These are phyloP conservation scores for Globisporangium sylvaticum DNA, from an alignment of 352 stramenopile species.

Conservation along the genomic window DNA sequence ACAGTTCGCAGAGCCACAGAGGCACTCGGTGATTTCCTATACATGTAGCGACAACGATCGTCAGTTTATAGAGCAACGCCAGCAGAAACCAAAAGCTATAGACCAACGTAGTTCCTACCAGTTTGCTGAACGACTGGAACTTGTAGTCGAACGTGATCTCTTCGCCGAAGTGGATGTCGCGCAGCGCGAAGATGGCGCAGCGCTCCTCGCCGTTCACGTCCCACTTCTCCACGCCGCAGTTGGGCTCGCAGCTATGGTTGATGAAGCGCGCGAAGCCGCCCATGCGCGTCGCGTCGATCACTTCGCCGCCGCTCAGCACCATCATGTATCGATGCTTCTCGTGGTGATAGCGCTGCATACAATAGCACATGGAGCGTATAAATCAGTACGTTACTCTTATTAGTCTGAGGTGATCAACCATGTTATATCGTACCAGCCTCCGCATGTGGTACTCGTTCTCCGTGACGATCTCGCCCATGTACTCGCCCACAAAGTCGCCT, in stretches of 20 bases:
- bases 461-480: slow-evolving; percentile 83
- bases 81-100: neutral
- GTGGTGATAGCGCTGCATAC: slow-evolving; percentile 67
- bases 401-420: neutral
- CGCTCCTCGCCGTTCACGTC: slow-evolving; percentile 90
- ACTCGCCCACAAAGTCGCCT: slow-evolving; percentile 73
- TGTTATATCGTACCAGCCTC: slow-evolving; percentile 40
- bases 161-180: slow-evolving; percentile 84
- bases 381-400: neutral
- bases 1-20: slow-evolving; percentile 59
- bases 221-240: slow-evolving; percentile 94
- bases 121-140: slow-evolving; percentile 61
- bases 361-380: neutral
- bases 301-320: slow-evolving; percentile 76
- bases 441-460: slow-evolving; percentile 81
- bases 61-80: neutral
- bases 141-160: slow-evolving; percentile 97
- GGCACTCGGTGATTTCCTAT: slow-evolving; percentile 71
- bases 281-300: slow-evolving; percentile 88
- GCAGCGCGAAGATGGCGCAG: slow-evolving; percentile 94
- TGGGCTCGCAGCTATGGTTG: slow-evolving; percentile 94
- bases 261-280: slow-evolving; percentile 93
- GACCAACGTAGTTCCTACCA: slow-evolving; percentile 18
- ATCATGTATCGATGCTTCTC: slow-evolving; percentile 86
- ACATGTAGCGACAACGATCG: neutral